Percentiles rank a stretch among this genome's conserved stretches.
Conservation (phyloP, 2,329 filamentous ascomycete genomes). For the Scedosporium minutisporum region DNA sequence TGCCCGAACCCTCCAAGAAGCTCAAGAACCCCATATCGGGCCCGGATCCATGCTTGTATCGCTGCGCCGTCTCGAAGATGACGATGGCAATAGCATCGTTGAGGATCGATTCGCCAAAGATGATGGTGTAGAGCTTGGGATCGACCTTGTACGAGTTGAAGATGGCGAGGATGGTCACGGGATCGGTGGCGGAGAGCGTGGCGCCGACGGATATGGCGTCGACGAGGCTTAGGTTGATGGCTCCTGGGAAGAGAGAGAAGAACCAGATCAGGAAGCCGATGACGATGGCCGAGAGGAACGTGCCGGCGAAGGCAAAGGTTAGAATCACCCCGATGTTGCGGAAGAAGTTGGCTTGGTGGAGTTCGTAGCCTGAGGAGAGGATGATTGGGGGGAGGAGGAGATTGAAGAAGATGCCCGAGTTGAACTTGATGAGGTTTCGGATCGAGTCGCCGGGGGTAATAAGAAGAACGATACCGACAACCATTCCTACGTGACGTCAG, state of each 20-base stretch:
- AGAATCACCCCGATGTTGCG: slow-evolving; percentile 94
- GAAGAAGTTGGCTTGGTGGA: slow-evolving; percentile 99
- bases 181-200: slow-evolving; percentile 91
- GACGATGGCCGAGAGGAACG: slow-evolving; percentile 93
- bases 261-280: slow-evolving; percentile 81
- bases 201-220: slow-evolving; percentile 95
- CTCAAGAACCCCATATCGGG: slow-evolving; percentile 67
- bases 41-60: slow-evolving; percentile 70
- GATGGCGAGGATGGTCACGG: slow-evolving; percentile 94
- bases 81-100: slow-evolving; percentile 99
- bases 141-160: slow-evolving; percentile 99
- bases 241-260: slow-evolving; percentile 78
- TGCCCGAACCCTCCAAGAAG: slow-evolving; percentile 82
- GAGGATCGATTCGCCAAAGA: slow-evolving; percentile 95
- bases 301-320: slow-evolving; percentile 94
- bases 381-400: slow-evolving; percentile 97
- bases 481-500: slow-evolving; percentile 59
- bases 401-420: slow-evolving; percentile 99
- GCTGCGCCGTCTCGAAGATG: slow-evolving; percentile 93
- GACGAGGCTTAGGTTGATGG: slow-evolving; percentile 78
- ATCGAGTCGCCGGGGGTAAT: slow-evolving; percentile 74
- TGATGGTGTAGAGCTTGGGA: slow-evolving; percentile 95
- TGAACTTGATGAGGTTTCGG: slow-evolving; percentile 85
- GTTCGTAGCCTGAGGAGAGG: slow-evolving; percentile 88
- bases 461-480: slow-evolving; percentile 80